phyloP scores from a whole-genome alignment of 768 basidiomycete genomes.

The Albatrellus ellisii region DNA sequence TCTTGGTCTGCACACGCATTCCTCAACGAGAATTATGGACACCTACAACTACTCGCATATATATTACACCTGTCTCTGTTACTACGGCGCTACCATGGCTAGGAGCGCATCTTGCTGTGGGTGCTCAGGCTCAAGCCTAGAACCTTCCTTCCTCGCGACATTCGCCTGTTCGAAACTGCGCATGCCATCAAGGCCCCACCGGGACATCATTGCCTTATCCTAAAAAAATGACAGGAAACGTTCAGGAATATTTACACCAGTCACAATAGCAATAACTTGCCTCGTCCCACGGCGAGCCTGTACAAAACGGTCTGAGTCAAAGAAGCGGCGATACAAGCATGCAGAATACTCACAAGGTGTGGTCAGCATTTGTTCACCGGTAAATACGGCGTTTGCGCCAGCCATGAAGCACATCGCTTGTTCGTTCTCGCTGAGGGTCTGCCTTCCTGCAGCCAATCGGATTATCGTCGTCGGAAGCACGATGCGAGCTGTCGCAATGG shows the following conservation, averaged over 20 bases:
- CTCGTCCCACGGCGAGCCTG: slow-evolving; percentile 92
- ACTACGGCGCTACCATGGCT: no score
- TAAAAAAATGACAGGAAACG: slow-evolving; percentile 17
- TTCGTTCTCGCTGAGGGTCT: slow-evolving; percentile 78
- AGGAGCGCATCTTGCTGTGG: background rate
- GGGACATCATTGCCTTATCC: slow-evolving; percentile 88
- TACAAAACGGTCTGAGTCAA: slow-evolving; percentile 4
- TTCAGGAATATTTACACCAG: background rate
- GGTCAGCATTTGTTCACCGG: slow-evolving; percentile 96
- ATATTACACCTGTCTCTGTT: no score
- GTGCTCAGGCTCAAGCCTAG: slow-evolving; percentile 7
- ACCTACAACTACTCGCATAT: no score
- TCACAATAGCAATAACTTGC: slow-evolving; percentile 22
- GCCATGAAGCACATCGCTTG: slow-evolving; percentile 99
- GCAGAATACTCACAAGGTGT: slow-evolving; percentile 65
- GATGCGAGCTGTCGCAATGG: slow-evolving; percentile 90
- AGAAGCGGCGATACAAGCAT: no score
- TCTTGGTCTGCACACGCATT: no score
- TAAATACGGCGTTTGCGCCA: slow-evolving; percentile 96
- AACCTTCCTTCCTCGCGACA: slow-evolving; percentile 41
- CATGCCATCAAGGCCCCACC: slow-evolving; percentile 92
- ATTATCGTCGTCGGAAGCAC: slow-evolving; percentile 90
- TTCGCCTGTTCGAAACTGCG: slow-evolving; percentile 68
- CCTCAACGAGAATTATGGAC: no score
- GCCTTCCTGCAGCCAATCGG: slow-evolving; percentile 86